A percentile compares a stretch with the other conserved stretches of the same genome.
Conservation (phyloP, 1,139 yeast species). For the Saccharomyces hybrid region DNA sequence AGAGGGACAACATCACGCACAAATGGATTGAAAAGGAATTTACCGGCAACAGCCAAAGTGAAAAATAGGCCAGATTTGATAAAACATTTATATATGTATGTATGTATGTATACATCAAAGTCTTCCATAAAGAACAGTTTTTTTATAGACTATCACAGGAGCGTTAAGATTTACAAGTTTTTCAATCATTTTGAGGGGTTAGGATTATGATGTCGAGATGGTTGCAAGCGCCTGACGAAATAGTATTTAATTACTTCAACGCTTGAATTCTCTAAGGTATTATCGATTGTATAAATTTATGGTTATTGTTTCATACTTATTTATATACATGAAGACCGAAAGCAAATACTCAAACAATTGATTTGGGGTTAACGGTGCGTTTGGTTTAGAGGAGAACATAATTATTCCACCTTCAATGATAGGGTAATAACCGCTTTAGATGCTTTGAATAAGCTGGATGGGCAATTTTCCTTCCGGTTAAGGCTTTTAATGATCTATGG, state of each 20-base stretch:
- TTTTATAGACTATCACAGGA: neutral
- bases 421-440: slow-evolving; percentile 42
- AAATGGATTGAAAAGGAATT: slow-evolving; percentile 47
- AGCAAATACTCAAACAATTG: neutral
- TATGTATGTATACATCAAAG: neutral
- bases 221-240: neutral
- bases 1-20: slow-evolving; percentile 37
- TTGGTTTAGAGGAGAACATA: neutral
- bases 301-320: neutral
- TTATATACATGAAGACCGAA: neutral
- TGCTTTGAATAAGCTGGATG: slow-evolving; percentile 40
- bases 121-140: neutral
- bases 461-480: slow-evolving; percentile 59
- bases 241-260: neutral
- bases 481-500: slow-evolving; percentile 49
- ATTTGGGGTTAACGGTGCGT: neutral
- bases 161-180: neutral
- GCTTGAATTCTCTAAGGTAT: neutral
- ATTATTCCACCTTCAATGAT: slow-evolving; percentile 20
- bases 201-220: neutral
- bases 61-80: slow-evolving; percentile 7
- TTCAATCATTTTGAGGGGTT: neutral
- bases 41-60: slow-evolving; percentile 12
- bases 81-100: neutral
- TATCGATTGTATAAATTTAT: neutral